Conservation (phyloP, 805 yeast species). For the Candida vaughaniae region DNA sequence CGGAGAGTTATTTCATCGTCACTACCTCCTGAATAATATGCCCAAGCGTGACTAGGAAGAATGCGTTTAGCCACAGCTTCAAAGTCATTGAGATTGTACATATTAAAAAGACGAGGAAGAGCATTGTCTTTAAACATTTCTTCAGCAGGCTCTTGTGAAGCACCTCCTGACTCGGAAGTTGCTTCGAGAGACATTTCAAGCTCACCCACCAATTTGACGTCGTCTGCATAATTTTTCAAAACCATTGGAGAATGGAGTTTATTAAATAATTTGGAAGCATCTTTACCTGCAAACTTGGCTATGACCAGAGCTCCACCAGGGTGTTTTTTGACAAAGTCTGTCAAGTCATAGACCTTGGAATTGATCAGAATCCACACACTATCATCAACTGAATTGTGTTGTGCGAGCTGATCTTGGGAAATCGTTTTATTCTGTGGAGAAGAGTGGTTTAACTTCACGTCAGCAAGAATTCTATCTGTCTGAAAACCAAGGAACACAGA, state of each 20-base stretch:
- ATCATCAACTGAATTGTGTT: slow-evolving; percentile 12
- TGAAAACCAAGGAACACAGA: no score
- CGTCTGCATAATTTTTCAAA: slow-evolving; percentile 15
- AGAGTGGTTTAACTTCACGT: neutral
- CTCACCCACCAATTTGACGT: slow-evolving; percentile 7
- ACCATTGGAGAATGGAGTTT: slow-evolving; percentile 36
- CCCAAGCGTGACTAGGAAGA: slow-evolving; percentile 32
- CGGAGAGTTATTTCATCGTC: slow-evolving; percentile 85
- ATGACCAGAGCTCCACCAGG: slow-evolving; percentile 65
- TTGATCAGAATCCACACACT: slow-evolving; percentile 34
- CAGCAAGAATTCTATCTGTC: no score
- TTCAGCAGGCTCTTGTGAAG: neutral
- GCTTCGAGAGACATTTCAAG: no score
- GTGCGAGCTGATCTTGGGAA: slow-evolving; percentile 14
- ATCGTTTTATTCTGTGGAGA: no score
- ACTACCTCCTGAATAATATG: slow-evolving; percentile 56
- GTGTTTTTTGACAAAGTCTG: slow-evolving; percentile 68
- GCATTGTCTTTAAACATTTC: slow-evolving; percentile 5
- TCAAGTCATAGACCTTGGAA: slow-evolving; percentile 81
- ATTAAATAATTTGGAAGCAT: slow-evolving; percentile 53
- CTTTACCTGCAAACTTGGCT: slow-evolving; percentile 57
- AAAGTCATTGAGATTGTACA: slow-evolving; percentile 36
- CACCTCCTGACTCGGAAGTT: no score
- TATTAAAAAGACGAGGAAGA: slow-evolving; percentile 29
- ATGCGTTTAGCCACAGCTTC: slow-evolving; percentile 34